These are phyloP conservation scores for Penicillium cinerascens DNA, from an alignment of 495 filamentous ascomycete genomes.

Conservation along the genomic window DNA sequence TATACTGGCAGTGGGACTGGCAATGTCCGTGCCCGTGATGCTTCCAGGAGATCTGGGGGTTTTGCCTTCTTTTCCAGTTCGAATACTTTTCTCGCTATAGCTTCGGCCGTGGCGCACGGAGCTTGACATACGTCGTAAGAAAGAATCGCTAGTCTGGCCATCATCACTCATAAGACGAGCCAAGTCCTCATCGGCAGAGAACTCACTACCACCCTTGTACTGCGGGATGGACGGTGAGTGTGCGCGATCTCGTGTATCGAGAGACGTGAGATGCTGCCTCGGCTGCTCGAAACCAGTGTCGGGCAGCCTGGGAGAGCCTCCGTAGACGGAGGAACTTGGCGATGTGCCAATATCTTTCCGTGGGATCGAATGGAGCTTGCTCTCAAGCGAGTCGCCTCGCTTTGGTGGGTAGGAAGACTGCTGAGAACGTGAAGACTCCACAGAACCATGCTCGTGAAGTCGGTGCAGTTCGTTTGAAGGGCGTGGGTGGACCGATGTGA, in stretches of 20 bases:
- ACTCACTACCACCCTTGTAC: slow-evolving; percentile 72
- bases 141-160: slow-evolving; percentile 51
- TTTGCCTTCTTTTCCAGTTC: slow-evolving; percentile 45
- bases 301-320: slow-evolving; percentile 55
- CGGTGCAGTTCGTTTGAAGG: slow-evolving; percentile 39
- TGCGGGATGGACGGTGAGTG: slow-evolving; percentile 67
- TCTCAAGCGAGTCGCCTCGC: slow-evolving; percentile 56
- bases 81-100: slow-evolving; percentile 66
- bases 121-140: slow-evolving; percentile 85
- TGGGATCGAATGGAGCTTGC: slow-evolving; percentile 30
- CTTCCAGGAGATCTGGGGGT: slow-evolving; percentile 74
- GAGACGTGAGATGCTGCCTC: slow-evolving; percentile 45
- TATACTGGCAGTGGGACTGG: slow-evolving; percentile 65
- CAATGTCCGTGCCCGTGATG: slow-evolving; percentile 58
- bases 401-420: slow-evolving; percentile 38
- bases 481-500: slow-evolving; percentile 27
- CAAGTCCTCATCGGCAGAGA: slow-evolving; percentile 90
- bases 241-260: slow-evolving; percentile 46
- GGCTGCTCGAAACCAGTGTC: slow-evolving; percentile 43
- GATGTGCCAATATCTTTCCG: slow-evolving; percentile 36
- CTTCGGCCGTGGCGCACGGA: slow-evolving; percentile 91
- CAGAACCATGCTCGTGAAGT: slow-evolving; percentile 36
- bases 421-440: slow-evolving; percentile 36
- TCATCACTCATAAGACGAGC: slow-evolving; percentile 74
- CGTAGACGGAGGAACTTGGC: slow-evolving; percentile 22